Conservation (phyloP, 352 stramenopile genomes). For the Pseudoperonospora humuli region DNA sequence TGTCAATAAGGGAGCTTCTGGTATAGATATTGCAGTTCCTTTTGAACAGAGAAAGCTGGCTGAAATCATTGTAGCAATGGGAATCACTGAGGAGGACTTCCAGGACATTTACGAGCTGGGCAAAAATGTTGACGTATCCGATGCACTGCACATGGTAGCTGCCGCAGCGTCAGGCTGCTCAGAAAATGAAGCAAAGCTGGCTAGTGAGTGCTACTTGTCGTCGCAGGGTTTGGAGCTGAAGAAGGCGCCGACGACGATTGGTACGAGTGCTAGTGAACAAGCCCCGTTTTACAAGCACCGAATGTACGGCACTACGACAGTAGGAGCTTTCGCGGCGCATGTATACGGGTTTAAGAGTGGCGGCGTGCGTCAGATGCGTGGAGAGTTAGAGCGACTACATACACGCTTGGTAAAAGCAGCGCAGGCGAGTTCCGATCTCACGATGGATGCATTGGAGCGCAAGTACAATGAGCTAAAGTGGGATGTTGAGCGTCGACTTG, state of each 20-base stretch:
- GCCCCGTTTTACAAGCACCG: slow-evolving; percentile 43
- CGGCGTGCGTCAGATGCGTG: slow-evolving; percentile 69
- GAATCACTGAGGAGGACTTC: slow-evolving; percentile 43
- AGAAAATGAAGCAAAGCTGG: slow-evolving; percentile 13
- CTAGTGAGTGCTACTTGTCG: neutral
- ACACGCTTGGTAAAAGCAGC: slow-evolving; percentile 42
- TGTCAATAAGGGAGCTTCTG: slow-evolving; percentile 45
- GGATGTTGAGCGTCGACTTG: slow-evolving; percentile 74
- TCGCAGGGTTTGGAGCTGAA: slow-evolving; percentile 3
- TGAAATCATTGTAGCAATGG: slow-evolving; percentile 68
- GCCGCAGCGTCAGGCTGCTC: slow-evolving; percentile 5
- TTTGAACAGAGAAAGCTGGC: slow-evolving; percentile 58
- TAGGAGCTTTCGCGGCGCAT: slow-evolving; percentile 77
- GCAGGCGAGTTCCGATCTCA: slow-evolving; percentile 57
- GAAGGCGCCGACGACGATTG: slow-evolving; percentile 12
- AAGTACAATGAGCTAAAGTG: slow-evolving; percentile 80
- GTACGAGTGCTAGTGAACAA: slow-evolving; percentile 8
- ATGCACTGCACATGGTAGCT: slow-evolving; percentile 9
- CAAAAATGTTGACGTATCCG: slow-evolving; percentile 10
- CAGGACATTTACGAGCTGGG: slow-evolving; percentile 25
- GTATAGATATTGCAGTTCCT: slow-evolving; percentile 28
- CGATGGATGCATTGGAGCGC: slow-evolving; percentile 59
- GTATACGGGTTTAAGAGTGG: slow-evolving; percentile 78
- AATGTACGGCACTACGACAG: slow-evolving; percentile 76
- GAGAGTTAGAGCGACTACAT: slow-evolving; percentile 48